Percentiles rank a stretch among this genome's conserved stretches.
phyloP scores from a whole-genome alignment of 345 rosid genomes.

The Gossypium rotundifolium region DNA sequence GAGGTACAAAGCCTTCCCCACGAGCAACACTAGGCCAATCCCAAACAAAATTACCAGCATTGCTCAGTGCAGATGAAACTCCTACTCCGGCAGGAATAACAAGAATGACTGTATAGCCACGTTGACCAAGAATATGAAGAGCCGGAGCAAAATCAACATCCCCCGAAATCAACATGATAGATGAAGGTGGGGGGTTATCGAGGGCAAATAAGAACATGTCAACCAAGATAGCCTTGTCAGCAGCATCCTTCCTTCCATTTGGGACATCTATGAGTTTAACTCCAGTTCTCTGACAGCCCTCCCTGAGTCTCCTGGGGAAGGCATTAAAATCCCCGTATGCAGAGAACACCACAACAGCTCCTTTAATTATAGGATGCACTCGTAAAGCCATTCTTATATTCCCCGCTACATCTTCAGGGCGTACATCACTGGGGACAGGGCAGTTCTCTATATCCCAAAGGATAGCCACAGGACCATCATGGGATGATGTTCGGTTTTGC shows the following conservation, averaged over 20 bases:
- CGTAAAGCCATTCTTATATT: constrained; percentile 88
- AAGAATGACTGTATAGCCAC: constrained; percentile 78
- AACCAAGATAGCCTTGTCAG: constrained; percentile 91
- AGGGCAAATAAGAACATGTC: constrained; percentile 97
- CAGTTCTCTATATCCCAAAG: constrained; percentile 98
- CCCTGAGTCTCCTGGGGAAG: constrained; percentile 87
- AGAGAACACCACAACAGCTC: constrained; percentile 69
- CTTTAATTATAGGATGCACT: constrained; percentile 77
- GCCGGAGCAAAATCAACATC: constrained; percentile 98
- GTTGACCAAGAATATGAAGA: constrained; percentile 89
- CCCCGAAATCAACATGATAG: constrained; percentile 85
- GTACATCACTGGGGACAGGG: constrained; percentile 83
- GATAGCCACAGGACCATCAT: constrained; percentile 70
- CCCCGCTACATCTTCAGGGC: constrained; percentile 88
- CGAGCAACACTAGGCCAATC: constrained; percentile 96
- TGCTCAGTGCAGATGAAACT: constrained; percentile 80
- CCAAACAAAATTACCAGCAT: constrained; percentile 94
- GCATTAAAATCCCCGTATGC: constrained; percentile 96
- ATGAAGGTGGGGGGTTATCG: constrained; percentile 81
- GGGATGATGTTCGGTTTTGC: constrained; percentile 31
- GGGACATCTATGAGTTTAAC: constrained; percentile 94
- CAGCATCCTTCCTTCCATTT: constrained; percentile 93
- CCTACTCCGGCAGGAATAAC: constrained; percentile 82
- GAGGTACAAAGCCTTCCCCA: constrained; percentile 84
- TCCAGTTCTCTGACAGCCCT: constrained; percentile 98